Percentiles rank a stretch among this genome's conserved stretches.
These are phyloP conservation scores for Backusella morwellensis DNA, from an alignment of 192 early-diverging fungal species.

Conservation along the genomic window DNA sequence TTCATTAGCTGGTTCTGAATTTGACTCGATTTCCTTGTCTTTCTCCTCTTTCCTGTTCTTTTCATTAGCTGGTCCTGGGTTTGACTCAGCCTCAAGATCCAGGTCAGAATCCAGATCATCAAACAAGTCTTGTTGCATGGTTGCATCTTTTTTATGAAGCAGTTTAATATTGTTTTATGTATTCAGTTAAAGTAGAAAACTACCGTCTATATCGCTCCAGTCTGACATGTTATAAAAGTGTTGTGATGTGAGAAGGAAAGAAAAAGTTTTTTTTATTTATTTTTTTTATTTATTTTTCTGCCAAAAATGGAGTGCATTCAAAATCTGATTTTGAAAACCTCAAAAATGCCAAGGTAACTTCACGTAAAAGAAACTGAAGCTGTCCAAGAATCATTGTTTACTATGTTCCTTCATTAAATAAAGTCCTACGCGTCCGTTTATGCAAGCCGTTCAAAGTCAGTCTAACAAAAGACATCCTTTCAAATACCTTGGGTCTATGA, in stretches of 20 bases:
- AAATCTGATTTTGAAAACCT: too few relatives aligned
- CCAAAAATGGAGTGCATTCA: not conserved
- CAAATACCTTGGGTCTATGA: too few relatives aligned
- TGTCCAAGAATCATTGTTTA: too few relatives aligned
- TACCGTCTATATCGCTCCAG: not conserved
- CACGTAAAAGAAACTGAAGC: too few relatives aligned
- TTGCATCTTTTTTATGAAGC: not conserved
- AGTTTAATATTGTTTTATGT: not conserved
- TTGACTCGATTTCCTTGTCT: not conserved
- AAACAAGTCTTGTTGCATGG: not conserved
- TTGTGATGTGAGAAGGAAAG: not conserved
- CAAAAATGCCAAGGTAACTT: too few relatives aligned
- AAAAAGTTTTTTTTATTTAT: not conserved
- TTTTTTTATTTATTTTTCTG: not conserved
- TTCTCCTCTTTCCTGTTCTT: too few relatives aligned
- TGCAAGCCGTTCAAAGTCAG: too few relatives aligned
- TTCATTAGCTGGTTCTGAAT: not conserved
- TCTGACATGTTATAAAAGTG: not conserved
- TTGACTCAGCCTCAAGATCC: too few relatives aligned
- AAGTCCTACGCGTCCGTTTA: too few relatives aligned
- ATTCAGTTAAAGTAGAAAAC: not conserved
- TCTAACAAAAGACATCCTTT: too few relatives aligned
- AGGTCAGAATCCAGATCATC: not conserved
- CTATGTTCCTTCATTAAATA: too few relatives aligned
- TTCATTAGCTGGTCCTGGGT: not conserved